These are phyloP conservation scores for Candida tibetensis DNA, from an alignment of 805 yeast genomes.

Conservation along the genomic window DNA sequence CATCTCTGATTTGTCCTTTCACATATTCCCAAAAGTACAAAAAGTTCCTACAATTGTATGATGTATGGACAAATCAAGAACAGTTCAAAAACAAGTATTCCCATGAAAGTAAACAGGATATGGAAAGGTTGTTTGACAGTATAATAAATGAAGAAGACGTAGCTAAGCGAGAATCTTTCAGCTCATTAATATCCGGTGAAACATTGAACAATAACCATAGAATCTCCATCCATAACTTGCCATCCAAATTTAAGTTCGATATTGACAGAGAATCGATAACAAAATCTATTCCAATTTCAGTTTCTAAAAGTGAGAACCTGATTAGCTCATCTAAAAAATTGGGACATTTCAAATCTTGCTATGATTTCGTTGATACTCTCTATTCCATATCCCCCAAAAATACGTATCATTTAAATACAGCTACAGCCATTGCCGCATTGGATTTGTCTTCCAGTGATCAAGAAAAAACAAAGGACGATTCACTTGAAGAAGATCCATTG, in stretches of 20 bases:
- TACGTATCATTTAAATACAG: slow-evolving; percentile 32
- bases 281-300: not conserved
- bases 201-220: slow-evolving; percentile 12
- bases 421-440: slow-evolving; percentile 22
- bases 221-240: slow-evolving; percentile 12
- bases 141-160: slow-evolving; percentile 7
- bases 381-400: slow-evolving; percentile 42
- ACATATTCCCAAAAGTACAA: slow-evolving; percentile 12
- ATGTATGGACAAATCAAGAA: slow-evolving; percentile 17
- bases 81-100: slow-evolving; percentile 8
- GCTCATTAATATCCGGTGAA: slow-evolving; percentile 15
- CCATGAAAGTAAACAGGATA: slow-evolving; percentile 9
- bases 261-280: not conserved
- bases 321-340: not conserved
- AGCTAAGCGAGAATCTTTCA: slow-evolving; percentile 11
- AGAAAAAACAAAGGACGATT: slow-evolving; percentile 6
- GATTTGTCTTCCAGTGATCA: slow-evolving; percentile 11
- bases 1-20: not conserved
- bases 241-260: slow-evolving; percentile 11
- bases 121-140: slow-evolving; percentile 8
- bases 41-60: slow-evolving; percentile 16
- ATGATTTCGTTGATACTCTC: slow-evolving; percentile 31
- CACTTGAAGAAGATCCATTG: slow-evolving; percentile 9
- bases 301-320: not conserved
- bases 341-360: slow-evolving; percentile 18